A percentile compares a stretch with the other conserved stretches of the same genome.
Evolutionary conservation across 257 asterid species (phyloP).

Genomic region (Nicotiana undulata): DNA sequence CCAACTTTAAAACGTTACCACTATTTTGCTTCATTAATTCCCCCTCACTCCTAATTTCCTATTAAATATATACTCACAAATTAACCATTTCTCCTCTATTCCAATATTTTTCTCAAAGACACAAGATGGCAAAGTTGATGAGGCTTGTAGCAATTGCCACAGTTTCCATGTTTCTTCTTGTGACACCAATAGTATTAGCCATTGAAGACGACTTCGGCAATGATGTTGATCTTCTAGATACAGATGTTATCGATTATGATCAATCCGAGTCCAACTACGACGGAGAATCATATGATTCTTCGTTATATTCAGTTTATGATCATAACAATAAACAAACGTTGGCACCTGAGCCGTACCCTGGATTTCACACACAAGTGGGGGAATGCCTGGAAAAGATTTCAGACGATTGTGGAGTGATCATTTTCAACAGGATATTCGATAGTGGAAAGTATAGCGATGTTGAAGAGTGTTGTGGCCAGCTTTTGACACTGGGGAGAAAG

Average conservation of each 20-base stretch:
- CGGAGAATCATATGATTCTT: background rate
- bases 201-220: background rate
- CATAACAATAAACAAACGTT: background rate
- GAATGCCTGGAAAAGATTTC: background rate
- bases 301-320: background rate
- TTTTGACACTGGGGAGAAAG: background rate
- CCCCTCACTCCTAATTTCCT: background rate
- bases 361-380: background rate
- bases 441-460: background rate
- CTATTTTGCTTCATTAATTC: background rate
- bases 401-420: background rate
- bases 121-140: background rate
- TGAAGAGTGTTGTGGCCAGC: background rate
- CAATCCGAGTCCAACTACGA: too few species aligned
- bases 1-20: background rate
- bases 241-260: too few species aligned
- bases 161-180: background rate
- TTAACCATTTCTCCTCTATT: background rate
- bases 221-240: too few species aligned
- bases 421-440: background rate
- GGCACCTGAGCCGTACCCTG: background rate
- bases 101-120: background rate
- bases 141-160: background rate
- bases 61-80: background rate
- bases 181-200: background rate